Conservation (phyloP, 139 green algal species). For the Monoraphidium neglectum region DNA sequence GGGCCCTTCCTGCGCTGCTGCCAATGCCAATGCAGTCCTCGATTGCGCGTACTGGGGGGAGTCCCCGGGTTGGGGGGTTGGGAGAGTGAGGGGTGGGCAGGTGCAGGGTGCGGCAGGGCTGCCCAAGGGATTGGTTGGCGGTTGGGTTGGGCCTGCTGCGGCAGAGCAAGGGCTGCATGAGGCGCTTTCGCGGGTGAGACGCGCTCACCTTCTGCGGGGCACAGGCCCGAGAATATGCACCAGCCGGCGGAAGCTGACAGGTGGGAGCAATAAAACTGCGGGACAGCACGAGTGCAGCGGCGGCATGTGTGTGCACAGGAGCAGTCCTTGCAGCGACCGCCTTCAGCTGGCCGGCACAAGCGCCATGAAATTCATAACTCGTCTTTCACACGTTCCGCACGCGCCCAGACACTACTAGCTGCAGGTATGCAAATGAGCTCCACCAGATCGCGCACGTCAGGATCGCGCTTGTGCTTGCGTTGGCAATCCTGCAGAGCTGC, state of each 20-base stretch:
- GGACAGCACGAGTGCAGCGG: too few species aligned
- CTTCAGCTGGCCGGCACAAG: too few species aligned
- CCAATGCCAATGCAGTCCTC: constrained; percentile 56
- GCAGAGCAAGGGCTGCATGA: too few species aligned
- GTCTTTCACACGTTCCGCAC: too few species aligned
- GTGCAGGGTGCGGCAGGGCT: not conserved
- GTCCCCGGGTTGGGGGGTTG: too few species aligned
- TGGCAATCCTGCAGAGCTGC: constrained; percentile 44
- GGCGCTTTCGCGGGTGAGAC: too few species aligned
- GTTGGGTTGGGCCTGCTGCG: too few species aligned
- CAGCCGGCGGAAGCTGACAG: constrained; percentile 42
- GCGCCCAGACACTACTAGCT: too few species aligned
- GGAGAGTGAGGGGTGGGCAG: not conserved
- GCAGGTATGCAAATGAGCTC: too few species aligned
- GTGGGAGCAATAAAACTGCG: constrained; percentile 43
- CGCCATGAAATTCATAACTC: too few species aligned
- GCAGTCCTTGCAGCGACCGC: not conserved
- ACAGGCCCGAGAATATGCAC: constrained; percentile 50
- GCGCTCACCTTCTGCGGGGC: constrained; percentile 46
- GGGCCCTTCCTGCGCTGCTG: constrained; percentile 18
- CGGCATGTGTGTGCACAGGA: not conserved
- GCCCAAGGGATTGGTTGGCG: not conserved
- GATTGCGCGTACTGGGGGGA: constrained; percentile 44
- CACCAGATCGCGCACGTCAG: constrained; percentile 44
- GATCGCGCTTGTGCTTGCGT: constrained; percentile 30